Base-by-base conservation (phyloP, 1,284 basidiomycete genomes). In the Pyrrhoderma lamaoense region DNA sequence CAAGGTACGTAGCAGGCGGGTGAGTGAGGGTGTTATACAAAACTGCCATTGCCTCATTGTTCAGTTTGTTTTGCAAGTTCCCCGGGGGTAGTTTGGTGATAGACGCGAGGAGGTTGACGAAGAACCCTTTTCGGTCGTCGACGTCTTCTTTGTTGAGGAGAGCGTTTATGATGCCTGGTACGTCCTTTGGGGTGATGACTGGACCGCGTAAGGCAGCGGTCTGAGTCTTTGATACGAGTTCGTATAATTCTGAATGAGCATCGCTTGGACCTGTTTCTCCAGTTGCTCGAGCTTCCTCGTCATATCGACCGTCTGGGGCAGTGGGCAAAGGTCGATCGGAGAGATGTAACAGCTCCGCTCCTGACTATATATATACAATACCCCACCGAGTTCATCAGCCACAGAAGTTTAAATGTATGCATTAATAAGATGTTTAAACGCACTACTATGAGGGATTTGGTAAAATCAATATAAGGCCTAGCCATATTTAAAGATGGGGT, bases 11-110 rank as follows among this genome's bases (percentile, higher is more conserved):
- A 2, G 72, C 62, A 5, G 74, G 69, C 2, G 74, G 75, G 53
- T 79, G 77, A 3, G 76, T 72, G 37, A 78, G 57, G 21, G 75
- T 75, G 52, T 71, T 67, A 60, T 74, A 77, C 5, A 74, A 5
- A 48, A 58, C 23, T 65, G 47, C 62, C 2, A 64, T 65, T 2
- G 55, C 55, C 46, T 65, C 52, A 47, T 58, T 42, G 46, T 56
- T 54, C 8, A 57, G 38, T 27, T 52, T 16, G 60, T 57, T 47
- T 57, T 63, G 58, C 8, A 62, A 48, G 22, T 54, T 51, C 25
- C 58, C 48, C 8, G 63, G 58, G 37, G 64, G 63, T 2, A 69
- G 47, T 8, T 59, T 57, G n/a, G 67, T 64, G 18, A 70, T 59
- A 31, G 68, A 57, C 3, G 57, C 59, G 3, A 70, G 58, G 9